Conservation (phyloP, 306 rosid genomes). For the Mimosa bimucronata region DNA sequence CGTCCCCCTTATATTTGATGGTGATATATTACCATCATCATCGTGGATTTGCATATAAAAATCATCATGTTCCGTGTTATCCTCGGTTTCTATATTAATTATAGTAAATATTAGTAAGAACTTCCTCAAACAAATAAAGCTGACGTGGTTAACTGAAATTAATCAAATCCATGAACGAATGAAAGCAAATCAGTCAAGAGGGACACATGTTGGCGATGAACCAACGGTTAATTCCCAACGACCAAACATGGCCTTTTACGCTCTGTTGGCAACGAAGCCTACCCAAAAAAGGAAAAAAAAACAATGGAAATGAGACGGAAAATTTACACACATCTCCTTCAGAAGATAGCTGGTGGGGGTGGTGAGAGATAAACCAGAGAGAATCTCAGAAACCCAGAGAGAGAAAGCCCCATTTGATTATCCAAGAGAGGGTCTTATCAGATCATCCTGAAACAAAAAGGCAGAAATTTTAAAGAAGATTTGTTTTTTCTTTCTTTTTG, state of each 20-base stretch:
- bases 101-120: neutral
- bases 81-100: too few relatives aligned
- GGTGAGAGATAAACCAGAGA: conserved; percentile 52
- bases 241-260: neutral
- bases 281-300: neutral
- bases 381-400: conserved; percentile 30
- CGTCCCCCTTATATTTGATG: too few relatives aligned
- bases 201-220: neutral
- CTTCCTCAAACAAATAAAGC: too few relatives aligned
- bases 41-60: too few relatives aligned
- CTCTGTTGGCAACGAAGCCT: neutral
- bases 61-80: neutral
- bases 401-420: conserved; percentile 56
- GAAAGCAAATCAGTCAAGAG: neutral
- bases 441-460: conserved; percentile 78
- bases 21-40: too few relatives aligned
- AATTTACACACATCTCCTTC: conserved; percentile 36
- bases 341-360: conserved; percentile 55
- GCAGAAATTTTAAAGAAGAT: conserved; percentile 54
- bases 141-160: too few relatives aligned
- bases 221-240: neutral
- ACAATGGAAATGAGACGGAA: conserved; percentile 3
- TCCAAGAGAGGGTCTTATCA: conserved; percentile 86
- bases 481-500: neutral
- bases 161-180: too few relatives aligned